Evolutionary conservation across 1,284 basidiomycete genomes (phyloP), one percentile per base, ranked within the genome.

Genomic region (Pseudozyma sp.): DNA sequence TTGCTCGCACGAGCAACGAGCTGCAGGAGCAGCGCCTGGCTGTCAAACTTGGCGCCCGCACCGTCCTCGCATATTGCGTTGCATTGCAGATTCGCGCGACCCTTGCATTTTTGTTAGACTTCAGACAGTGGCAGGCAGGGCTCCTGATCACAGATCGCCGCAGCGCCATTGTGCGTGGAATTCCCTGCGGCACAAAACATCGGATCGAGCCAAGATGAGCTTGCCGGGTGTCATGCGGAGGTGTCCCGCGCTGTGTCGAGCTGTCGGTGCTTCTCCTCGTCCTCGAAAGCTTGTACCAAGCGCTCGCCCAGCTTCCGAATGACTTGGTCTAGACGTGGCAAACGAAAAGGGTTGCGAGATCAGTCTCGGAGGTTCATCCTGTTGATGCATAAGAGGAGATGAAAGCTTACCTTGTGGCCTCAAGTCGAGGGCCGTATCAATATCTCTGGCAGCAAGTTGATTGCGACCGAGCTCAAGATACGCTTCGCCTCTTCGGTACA

Each of bases 281-380:
- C 40, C 19, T 68, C 69, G 49, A 59, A 67, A 3, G 64, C 69
- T 37, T 64, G 39, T 10, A 73, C 61, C 1, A 68, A 60, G 6
- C 62, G 65, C 39, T 73, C 65, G n/a, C 60, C 70, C 6, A 73
- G 48, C n/a, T 59, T 58, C 24, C 70, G 70, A 29, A 73, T 61
- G 42, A 68, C 57, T 6, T 65, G 51, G 37, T 73, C 70, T 73
- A 39, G 10, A 34, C 10, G 13, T 9, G 9, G 10, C 19, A 13
- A 33, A 44, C 8, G 19, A 19, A 17, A 14, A 34, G 17, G 5
- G 16, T 9, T 7, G 14, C 0, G 16, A 9, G 11, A 47, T 66
- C 47, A 66, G 50, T 42, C 16, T 13, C 45, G 14, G 13, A 44
- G 19, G n/a, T 35, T 3, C 6, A 13, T 5, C 16, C 45, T 46